Evolutionary conservation across 2,329 filamentous ascomycete genomes (phyloP).

Genomic region (Exserohilum turcica): DNA sequence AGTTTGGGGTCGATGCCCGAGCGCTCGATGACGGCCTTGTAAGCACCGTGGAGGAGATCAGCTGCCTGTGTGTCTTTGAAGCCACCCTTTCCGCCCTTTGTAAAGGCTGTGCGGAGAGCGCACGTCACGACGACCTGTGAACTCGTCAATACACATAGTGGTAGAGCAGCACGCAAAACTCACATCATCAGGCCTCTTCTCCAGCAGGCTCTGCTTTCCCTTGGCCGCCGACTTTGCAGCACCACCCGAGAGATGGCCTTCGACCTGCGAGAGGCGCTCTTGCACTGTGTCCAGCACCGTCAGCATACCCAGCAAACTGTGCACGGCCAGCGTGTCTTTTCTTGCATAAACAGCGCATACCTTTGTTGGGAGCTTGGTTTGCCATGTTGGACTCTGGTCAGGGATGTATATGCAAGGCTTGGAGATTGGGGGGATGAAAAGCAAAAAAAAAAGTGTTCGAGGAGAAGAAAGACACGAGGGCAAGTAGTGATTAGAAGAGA

Average conservation of each 20-base stretch:
- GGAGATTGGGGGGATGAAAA: slow-evolving; percentile 5
- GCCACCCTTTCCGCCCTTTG: slow-evolving; percentile 87
- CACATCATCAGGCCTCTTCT: slow-evolving; percentile 64
- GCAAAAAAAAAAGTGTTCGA: slow-evolving; percentile 1
- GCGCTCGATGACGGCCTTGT: slow-evolving; percentile 79
- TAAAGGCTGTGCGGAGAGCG: slow-evolving; percentile 88
- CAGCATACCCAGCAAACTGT: slow-evolving; percentile 22
- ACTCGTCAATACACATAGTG: too few species aligned
- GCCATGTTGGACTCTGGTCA: slow-evolving; percentile 35
- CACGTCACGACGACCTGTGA: slow-evolving; percentile 80
- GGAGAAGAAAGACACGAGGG: neutral
- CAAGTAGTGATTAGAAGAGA: neutral
- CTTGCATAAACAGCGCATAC: slow-evolving; percentile 4
- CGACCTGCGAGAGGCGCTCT: slow-evolving; percentile 64
- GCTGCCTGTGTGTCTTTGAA: slow-evolving; percentile 93
- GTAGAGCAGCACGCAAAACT: too few species aligned
- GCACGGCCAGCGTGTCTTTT: slow-evolving; percentile 11
- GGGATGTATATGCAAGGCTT: slow-evolving; percentile 1
- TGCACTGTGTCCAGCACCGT: slow-evolving; percentile 51
- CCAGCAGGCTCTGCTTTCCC: slow-evolving; percentile 52
- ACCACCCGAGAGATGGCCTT: slow-evolving; percentile 60
- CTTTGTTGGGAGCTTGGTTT: slow-evolving; percentile 43
- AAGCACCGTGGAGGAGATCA: slow-evolving; percentile 82
- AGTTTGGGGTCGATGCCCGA: slow-evolving; percentile 86
- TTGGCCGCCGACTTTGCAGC: slow-evolving; percentile 19